Evolutionary conservation across 202 grass and related monocot species (phyloP).

Genomic region (Schoenoplectus tabernaemontani): DNA sequence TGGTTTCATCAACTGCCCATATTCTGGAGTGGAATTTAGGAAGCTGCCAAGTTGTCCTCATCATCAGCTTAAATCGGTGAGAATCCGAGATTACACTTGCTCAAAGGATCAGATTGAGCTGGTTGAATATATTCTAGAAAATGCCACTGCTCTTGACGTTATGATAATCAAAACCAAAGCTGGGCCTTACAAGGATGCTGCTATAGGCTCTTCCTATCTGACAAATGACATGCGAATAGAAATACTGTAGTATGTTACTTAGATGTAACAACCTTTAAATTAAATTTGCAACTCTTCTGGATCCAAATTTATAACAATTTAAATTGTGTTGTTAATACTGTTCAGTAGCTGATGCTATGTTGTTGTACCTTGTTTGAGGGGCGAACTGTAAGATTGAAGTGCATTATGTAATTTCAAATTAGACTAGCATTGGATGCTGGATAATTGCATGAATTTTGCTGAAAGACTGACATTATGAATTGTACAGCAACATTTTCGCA

Average conservation of each 20-base stretch:
- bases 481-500: background rate
- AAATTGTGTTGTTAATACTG: background rate
- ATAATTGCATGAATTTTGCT: background rate
- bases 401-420: background rate
- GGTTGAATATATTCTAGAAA: constrained; percentile 8
- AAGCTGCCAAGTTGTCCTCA: background rate
- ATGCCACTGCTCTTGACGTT: background rate
- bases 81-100: constrained; percentile 1
- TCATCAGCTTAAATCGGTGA: background rate
- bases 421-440: background rate
- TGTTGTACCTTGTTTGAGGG: background rate
- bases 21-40: background rate
- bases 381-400: background rate
- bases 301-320: background rate
- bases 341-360: background rate
- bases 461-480: background rate
- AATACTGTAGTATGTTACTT: background rate
- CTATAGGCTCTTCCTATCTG: background rate
- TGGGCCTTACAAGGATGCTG: background rate
- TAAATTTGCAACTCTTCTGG: background rate
- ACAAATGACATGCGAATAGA: background rate
- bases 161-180: background rate
- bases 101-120: constrained; percentile 7
- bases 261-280: background rate
- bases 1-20: background rate